A percentile compares a stretch with the other conserved stretches of the same genome.
These are phyloP conservation scores for Rhodosporidiobolus odoratus DNA, from an alignment of 768 basidiomycete species.

Conservation along the genomic window DNA sequence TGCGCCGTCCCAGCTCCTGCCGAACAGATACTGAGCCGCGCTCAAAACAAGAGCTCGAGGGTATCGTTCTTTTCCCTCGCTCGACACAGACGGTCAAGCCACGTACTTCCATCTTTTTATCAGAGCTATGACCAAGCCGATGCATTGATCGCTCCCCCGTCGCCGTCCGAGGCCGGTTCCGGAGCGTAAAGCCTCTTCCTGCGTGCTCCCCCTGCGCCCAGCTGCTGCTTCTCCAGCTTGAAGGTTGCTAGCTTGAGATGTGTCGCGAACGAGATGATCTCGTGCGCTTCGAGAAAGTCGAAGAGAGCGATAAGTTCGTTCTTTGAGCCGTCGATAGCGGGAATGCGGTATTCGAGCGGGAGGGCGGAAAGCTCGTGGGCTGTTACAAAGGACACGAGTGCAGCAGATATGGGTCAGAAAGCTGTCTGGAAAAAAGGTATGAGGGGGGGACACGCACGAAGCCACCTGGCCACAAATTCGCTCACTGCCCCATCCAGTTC, in stretches of 20 bases:
- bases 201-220: not conserved
- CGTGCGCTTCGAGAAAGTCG: conserved; percentile 32
- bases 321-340: not conserved
- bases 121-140: too few relatives aligned
- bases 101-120: too few relatives aligned
- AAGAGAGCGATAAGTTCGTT: conserved; percentile 6
- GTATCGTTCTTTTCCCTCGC: too few relatives aligned
- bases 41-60: too few relatives aligned
- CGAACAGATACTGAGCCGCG: too few relatives aligned
- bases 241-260: not conserved
- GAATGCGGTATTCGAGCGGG: not conserved
- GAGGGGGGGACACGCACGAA: not conserved
- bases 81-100: too few relatives aligned
- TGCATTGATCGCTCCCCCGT: too few relatives aligned
- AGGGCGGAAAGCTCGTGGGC: not conserved
- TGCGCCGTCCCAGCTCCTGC: too few relatives aligned
- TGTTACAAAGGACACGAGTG: not conserved
- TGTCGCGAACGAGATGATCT: not conserved
- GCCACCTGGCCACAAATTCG: conserved; percentile 4
- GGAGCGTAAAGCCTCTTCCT: not conserved
- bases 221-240: not conserved
- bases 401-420: too few relatives aligned
- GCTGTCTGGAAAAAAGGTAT: not conserved
- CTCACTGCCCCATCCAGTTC: not conserved
- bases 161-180: too few relatives aligned